These are phyloP conservation scores for Cladosporium phlei DNA, from an alignment of 2,329 filamentous ascomycete genomes.

Conservation along the genomic window DNA sequence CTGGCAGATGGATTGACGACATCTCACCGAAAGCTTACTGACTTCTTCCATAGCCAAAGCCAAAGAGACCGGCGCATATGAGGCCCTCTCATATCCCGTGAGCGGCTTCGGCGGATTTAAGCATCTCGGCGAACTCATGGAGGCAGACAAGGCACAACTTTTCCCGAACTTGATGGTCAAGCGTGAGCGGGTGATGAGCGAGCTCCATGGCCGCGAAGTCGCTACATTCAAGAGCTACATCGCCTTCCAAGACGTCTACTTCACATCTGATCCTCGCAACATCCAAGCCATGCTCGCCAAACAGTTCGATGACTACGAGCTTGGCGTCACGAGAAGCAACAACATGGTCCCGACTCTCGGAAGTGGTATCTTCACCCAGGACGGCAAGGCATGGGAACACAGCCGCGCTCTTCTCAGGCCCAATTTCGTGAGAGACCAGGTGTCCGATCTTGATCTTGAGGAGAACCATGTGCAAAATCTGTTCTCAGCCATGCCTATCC, in stretches of 20 bases:
- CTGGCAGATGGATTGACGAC: background rate
- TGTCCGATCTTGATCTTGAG: conserved; percentile 33
- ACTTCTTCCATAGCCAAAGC: conserved; percentile 18
- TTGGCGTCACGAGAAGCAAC: conserved; percentile 24
- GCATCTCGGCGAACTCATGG: conserved; percentile 22
- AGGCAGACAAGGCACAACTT: conserved; percentile 24
- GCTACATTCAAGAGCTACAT: conserved; percentile 24
- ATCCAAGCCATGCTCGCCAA: conserved; percentile 33
- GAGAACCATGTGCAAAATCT: conserved; percentile 34
- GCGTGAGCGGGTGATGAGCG: conserved; percentile 23
- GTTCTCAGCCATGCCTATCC: conserved; percentile 27
- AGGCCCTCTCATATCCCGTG: conserved; percentile 21
- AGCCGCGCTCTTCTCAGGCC: conserved; percentile 34
- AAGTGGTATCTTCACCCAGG: conserved; percentile 27
- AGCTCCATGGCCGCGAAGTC: conserved; percentile 22
- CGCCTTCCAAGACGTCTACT: conserved; percentile 24
- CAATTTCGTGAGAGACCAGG: conserved; percentile 36
- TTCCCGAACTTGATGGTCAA: conserved; percentile 28
- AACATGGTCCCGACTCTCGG: conserved; percentile 30
- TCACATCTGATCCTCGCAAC: conserved; percentile 33
- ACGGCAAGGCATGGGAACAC: conserved; percentile 35
- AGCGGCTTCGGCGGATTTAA: conserved; percentile 28
- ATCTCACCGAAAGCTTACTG: background rate
- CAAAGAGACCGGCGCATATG: conserved; percentile 23
- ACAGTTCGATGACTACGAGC: conserved; percentile 26